Percentiles rank a stretch among this genome's conserved stretches.
phyloP scores from a whole-genome alignment of 306 rosid species.

The Abrus precatorius region DNA sequence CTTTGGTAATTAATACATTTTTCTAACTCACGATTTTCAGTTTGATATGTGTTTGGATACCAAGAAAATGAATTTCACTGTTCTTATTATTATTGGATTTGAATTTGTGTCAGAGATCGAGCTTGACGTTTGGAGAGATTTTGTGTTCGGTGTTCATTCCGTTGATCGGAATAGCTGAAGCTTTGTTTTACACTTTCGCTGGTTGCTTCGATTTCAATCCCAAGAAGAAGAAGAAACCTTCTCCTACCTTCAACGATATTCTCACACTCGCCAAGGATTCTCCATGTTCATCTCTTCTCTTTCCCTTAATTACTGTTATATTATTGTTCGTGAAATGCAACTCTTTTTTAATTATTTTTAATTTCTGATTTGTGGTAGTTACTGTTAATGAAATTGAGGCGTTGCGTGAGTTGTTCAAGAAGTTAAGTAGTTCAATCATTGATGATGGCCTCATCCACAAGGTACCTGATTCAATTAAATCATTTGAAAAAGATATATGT shows the following conservation, averaged over 20 bases:
- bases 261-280: constrained; percentile 63
- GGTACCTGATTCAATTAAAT: constrained; percentile 48
- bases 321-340: neutral
- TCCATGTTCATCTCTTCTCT: constrained; percentile 60
- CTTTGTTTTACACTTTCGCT: constrained; percentile 50
- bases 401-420: constrained; percentile 69
- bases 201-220: constrained; percentile 57
- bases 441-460: constrained; percentile 81
- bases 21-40: neutral
- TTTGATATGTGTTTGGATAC: neutral
- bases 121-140: constrained; percentile 57
- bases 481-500: neutral
- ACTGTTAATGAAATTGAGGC: constrained; percentile 81
- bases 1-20: neutral
- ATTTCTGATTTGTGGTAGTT: constrained; percentile 51
- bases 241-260: constrained; percentile 51
- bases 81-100: neutral
- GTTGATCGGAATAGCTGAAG: constrained; percentile 55
- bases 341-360: too few species aligned
- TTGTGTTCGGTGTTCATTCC: constrained; percentile 61
- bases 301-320: neutral
- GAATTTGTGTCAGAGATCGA: constrained; percentile 46
- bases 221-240: constrained; percentile 1
- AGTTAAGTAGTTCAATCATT: constrained; percentile 69
- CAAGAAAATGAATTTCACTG: neutral